Evolutionary conservation across 2,329 filamentous ascomycete genomes (phyloP).

Genomic region (Chrysosphaeria jannelii): DNA sequence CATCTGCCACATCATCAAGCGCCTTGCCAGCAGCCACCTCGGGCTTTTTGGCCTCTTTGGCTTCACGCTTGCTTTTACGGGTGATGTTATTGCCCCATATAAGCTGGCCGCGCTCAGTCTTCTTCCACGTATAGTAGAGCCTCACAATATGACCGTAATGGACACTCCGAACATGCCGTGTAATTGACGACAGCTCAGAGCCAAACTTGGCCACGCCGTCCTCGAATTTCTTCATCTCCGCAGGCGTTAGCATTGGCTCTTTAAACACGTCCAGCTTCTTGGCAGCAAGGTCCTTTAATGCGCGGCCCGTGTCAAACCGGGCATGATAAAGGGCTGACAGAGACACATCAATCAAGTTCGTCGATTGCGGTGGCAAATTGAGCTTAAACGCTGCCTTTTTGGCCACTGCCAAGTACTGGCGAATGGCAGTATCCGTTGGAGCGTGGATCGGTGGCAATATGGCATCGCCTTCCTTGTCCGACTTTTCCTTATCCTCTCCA

Average conservation of each 20-base stretch:
- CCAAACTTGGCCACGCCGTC: slow-evolving; percentile 74
- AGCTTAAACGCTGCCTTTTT: slow-evolving; percentile 32
- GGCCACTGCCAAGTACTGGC: slow-evolving; percentile 46
- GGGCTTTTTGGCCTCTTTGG: slow-evolving; percentile 43
- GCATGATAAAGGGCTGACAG: slow-evolving; percentile 41
- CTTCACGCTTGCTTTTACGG: slow-evolving; percentile 71
- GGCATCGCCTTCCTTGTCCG: slow-evolving; percentile 6
- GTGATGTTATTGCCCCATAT: slow-evolving; percentile 77
- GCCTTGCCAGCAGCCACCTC: slow-evolving; percentile 41
- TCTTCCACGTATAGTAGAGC: slow-evolving; percentile 97
- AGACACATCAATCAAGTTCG: slow-evolving; percentile 69
- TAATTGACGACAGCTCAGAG: slow-evolving; percentile 62
- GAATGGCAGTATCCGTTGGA: slow-evolving; percentile 26
- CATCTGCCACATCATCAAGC: slow-evolving; percentile 75
- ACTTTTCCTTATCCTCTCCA: slow-evolving; percentile 1
- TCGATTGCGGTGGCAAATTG: slow-evolving; percentile 44
- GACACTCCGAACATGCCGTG: slow-evolving; percentile 59
- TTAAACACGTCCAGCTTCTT: slow-evolving; percentile 45
- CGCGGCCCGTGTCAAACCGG: slow-evolving; percentile 38
- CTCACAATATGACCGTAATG: slow-evolving; percentile 57
- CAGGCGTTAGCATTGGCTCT: slow-evolving; percentile 49
- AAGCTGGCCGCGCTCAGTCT: slow-evolving; percentile 54
- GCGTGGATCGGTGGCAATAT: slow-evolving; percentile 8
- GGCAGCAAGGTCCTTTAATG: slow-evolving; percentile 37
- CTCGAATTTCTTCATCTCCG: slow-evolving; percentile 73